Base-by-base conservation (phyloP, 2,329 filamentous ascomycete genomes). In the Massarina eburnea region DNA sequence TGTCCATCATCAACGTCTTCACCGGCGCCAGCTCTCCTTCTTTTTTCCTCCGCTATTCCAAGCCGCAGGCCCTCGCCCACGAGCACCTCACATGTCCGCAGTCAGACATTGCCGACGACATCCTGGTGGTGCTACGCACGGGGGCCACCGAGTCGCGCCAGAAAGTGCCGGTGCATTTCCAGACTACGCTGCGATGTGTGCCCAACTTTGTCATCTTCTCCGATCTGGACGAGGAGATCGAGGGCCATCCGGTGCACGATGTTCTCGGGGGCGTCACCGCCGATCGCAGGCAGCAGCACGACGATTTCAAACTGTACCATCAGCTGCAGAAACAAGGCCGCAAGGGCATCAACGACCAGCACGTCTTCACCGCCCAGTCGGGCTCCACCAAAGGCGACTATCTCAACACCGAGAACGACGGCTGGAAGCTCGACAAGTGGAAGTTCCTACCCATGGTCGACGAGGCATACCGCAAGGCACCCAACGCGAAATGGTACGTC, bases 101-200 rank as follows among this genome's bases (percentile, higher is more conserved):
- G 36, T 65, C 67, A 32, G 54, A 62, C 21, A 54, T 69, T 14
- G 62, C 63, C 41, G 74, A 81, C 15, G 78, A 83, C 57, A 64
- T 83, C 10, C 72, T 83, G 20, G 75, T 84, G 4, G 71, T 82
- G n/a, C 70, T 84, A 51, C 79, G 80, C 50, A 84, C 81, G 1
- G 81, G 81, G 33, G 80, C 80, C 14, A 82, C 80, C 14, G 81
- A 84, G 62, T 75, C 79, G 15, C 71, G 72, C 36, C 74, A 79
- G 39, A 83, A 82, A 58, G 70, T 84, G 9, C 80, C 81, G 2
- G 70, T 77, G 12, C 80, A 83, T 62, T 76, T 82, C 54, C 64
- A 73, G 45, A 82, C 80, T 0, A 82, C 79, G 1, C 68, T 84
- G 32, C 72, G 73, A 58, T 84, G 81, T 62, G 73, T 80, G 46